A percentile compares a stretch with the other conserved stretches of the same genome.
Conservation (phyloP, 106 monocot genomes). For the Hemerocallis citrina region DNA sequence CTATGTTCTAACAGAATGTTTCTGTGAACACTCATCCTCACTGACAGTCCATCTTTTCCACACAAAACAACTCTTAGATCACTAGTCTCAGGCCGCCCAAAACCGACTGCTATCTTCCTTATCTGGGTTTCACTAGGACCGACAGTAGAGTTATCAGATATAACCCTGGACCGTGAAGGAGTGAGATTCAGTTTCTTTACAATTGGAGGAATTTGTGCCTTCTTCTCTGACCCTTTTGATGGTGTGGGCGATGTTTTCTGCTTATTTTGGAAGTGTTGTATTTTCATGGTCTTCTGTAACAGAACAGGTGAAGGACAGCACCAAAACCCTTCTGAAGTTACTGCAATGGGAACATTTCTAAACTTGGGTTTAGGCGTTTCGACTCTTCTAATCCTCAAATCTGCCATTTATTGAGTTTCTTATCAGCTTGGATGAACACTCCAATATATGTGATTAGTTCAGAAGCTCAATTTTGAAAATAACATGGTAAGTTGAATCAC, state of each 20-base stretch:
- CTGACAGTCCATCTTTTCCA: conserved; percentile 79
- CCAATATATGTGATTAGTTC: background rate
- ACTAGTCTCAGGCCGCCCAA: conserved; percentile 74
- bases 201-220: conserved; percentile 18
- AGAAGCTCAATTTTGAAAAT: background rate
- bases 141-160: conserved; percentile 31
- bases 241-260: conserved; percentile 31
- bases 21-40: conserved; percentile 88
- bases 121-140: conserved; percentile 23
- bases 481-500: too few relatives aligned
- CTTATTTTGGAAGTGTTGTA: conserved; percentile 53
- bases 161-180: conserved; percentile 24
- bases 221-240: conserved; percentile 43
- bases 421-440: conserved; percentile 3
- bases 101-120: conserved; percentile 86
- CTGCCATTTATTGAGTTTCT: conserved; percentile 26
- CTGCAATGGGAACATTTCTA: conserved; percentile 92
- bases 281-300: conserved; percentile 80
- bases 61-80: conserved; percentile 77
- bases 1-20: conserved; percentile 64
- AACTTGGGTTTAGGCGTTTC: conserved; percentile 61
- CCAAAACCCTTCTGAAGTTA: conserved; percentile 98
- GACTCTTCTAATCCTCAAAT: conserved; percentile 46
- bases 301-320: conserved; percentile 89
- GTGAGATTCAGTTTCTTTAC: conserved; percentile 38